Conservation (phyloP, 2,329 filamentous ascomycete species). For the Eutypa lata region DNA sequence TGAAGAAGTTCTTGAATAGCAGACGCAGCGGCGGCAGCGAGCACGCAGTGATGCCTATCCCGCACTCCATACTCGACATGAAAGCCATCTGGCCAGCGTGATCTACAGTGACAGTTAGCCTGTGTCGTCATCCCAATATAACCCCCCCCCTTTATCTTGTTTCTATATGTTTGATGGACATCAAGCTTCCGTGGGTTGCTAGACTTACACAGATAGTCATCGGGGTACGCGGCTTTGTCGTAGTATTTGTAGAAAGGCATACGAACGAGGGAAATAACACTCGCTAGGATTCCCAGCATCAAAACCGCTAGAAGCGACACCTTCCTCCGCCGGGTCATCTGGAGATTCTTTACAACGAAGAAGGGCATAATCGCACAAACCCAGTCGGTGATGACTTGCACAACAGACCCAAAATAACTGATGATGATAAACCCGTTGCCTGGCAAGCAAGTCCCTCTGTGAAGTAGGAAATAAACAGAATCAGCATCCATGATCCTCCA, state of each 20-base stretch:
- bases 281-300: conserved; percentile 7
- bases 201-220: conserved; percentile 6
- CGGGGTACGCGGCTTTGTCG: conserved; percentile 1
- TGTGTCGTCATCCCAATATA: too few relatives aligned
- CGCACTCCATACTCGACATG: conserved; percentile 12
- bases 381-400: conserved; percentile 25
- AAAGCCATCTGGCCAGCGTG: conserved; percentile 7
- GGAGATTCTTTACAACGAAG: conserved; percentile 23
- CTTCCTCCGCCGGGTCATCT: conserved; percentile 23
- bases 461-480: background rate
- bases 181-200: too few relatives aligned
- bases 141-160: too few relatives aligned
- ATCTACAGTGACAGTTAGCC: background rate
- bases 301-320: conserved; percentile 7
- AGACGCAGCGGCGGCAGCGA: conserved; percentile 13
- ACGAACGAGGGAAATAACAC: conserved; percentile 6
- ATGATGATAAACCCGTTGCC: conserved; percentile 8
- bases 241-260: conserved; percentile 6
- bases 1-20: conserved; percentile 6
- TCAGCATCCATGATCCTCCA: too few relatives aligned
- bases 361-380: conserved; percentile 25
- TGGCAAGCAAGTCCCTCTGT: conserved; percentile 5
- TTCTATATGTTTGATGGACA: too few relatives aligned
- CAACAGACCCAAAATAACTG: conserved; percentile 16
- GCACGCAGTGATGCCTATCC: conserved; percentile 15